phyloP scores from a whole-genome alignment of 352 stramenopile genomes.

The Phytophthora vignae region DNA sequence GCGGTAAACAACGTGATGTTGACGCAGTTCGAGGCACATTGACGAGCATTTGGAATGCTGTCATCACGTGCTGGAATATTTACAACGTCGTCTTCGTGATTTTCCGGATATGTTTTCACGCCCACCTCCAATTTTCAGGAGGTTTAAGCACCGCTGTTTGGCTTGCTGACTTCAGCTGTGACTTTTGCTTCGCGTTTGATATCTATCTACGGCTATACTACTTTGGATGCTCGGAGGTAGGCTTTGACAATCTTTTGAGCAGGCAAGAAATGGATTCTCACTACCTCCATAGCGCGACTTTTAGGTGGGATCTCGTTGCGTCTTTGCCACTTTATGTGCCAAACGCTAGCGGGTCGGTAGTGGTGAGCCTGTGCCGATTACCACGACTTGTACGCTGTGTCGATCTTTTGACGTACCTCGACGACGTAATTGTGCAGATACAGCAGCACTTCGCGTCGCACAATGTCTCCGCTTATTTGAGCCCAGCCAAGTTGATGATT shows the following conservation, averaged over 20 bases:
- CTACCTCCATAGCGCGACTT: slow-evolving; percentile 52
- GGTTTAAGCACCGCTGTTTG: slow-evolving; percentile 37
- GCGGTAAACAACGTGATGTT: slow-evolving; percentile 16
- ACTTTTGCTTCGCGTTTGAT: slow-evolving; percentile 61
- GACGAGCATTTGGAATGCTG: slow-evolving; percentile 21
- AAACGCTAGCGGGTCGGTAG: slow-evolving; percentile 17
- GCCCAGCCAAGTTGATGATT: slow-evolving; percentile 71
- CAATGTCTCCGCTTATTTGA: slow-evolving; percentile 77
- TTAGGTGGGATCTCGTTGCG: slow-evolving; percentile 64
- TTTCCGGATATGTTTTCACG: slow-evolving; percentile 77
- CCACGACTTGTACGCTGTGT: slow-evolving; percentile 64
- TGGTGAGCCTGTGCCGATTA: slow-evolving; percentile 57
- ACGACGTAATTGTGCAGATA: slow-evolving; percentile 72
- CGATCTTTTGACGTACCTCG: slow-evolving; percentile 63
- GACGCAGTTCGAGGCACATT: slow-evolving; percentile 39
- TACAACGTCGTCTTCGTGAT: slow-evolving; percentile 77
- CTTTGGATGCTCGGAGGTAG: slow-evolving; percentile 60
- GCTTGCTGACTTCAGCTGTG: slow-evolving; percentile 58
- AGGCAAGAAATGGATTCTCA: slow-evolving; percentile 39
- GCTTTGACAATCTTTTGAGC: slow-evolving; percentile 54
- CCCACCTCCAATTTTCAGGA: slow-evolving; percentile 46
- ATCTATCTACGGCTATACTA: slow-evolving; percentile 84
- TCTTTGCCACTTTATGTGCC: slow-evolving; percentile 64
- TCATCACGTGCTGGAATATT: slow-evolving; percentile 73
- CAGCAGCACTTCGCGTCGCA: slow-evolving; percentile 72